A percentile compares a stretch with the other conserved stretches of the same genome.
Evolutionary conservation across 2,329 filamentous ascomycete genomes (phyloP).

Genomic region (Acephala macrosclerotiorum): DNA sequence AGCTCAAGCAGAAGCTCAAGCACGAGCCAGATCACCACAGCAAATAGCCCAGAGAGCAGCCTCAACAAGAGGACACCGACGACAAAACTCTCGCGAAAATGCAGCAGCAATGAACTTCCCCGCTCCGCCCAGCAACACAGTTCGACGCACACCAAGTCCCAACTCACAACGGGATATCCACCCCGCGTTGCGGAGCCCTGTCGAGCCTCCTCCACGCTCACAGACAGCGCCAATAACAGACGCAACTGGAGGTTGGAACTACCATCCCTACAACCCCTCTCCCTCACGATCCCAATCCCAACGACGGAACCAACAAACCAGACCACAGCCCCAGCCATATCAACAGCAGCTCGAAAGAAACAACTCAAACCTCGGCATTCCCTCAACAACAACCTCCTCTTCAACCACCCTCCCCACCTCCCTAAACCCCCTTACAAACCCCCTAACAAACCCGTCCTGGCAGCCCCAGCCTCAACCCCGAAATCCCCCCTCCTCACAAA

Average conservation of each 20-base stretch:
- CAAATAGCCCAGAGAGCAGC: background rate
- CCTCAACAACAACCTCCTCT: constrained; percentile 11
- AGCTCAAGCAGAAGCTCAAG: constrained; percentile 21
- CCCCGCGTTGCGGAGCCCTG: background rate
- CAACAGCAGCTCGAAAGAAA: background rate
- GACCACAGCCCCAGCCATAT: constrained; percentile 5
- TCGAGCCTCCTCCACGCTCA: constrained; percentile 7
- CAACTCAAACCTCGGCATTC: background rate
- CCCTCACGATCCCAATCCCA: background rate
- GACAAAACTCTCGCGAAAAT: background rate
- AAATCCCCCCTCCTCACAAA: background rate
- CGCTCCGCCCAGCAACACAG: constrained; percentile 10
- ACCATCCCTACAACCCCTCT: background rate
- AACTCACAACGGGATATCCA: background rate
- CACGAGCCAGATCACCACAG: constrained; percentile 5
- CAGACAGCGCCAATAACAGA: constrained; percentile 6
- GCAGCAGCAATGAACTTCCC: constrained; percentile 13
- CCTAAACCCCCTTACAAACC: constrained; percentile 12
- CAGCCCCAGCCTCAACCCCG: constrained; percentile 13
- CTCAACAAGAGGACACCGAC: constrained; percentile 8
- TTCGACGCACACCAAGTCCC: background rate
- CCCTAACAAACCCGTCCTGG: constrained; percentile 11
- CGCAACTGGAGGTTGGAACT: constrained; percentile 4
- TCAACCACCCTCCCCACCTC: constrained; percentile 1
- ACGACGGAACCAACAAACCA: background rate